Evolutionary conservation across 331 rosid genomes (phyloP).

Genomic region (Saraca asoca): DNA sequence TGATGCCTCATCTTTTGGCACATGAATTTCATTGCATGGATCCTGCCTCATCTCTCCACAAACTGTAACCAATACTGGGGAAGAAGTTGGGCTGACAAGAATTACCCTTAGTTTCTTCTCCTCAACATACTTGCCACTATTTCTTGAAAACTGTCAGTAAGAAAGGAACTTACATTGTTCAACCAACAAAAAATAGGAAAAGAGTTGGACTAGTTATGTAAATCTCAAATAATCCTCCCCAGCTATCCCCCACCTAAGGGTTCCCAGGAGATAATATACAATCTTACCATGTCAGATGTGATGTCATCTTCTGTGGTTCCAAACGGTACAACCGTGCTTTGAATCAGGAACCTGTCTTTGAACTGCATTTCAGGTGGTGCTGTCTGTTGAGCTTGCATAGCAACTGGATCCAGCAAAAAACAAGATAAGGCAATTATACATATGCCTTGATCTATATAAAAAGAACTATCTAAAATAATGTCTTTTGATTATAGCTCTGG

Average conservation of each 20-base stretch:
- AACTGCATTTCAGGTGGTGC: constrained; percentile 75
- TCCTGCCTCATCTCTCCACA: constrained; percentile 73
- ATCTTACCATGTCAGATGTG: constrained; percentile 65
- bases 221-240: background rate
- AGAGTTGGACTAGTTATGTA: background rate
- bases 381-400: constrained; percentile 83
- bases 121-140: constrained; percentile 60
- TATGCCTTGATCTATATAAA: no score
- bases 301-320: constrained; percentile 71
- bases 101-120: constrained; percentile 80
- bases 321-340: constrained; percentile 59
- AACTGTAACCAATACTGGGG: constrained; percentile 65
- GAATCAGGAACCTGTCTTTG: constrained; percentile 90
- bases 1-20: constrained; percentile 55
- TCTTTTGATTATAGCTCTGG: no score
- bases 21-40: constrained; percentile 41
- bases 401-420: constrained; percentile 58
- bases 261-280: constrained; percentile 14
- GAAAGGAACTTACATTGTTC: constrained; percentile 25
- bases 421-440: constrained; percentile 4
- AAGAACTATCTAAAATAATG: no score
- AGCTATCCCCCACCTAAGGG: background rate
- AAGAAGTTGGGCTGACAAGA: constrained; percentile 59
- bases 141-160: constrained; percentile 67
- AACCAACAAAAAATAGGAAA: constrained; percentile 9